Conservation (phyloP, 192 early-diverging fungal genomes). For the Entrophospora sp. region DNA sequence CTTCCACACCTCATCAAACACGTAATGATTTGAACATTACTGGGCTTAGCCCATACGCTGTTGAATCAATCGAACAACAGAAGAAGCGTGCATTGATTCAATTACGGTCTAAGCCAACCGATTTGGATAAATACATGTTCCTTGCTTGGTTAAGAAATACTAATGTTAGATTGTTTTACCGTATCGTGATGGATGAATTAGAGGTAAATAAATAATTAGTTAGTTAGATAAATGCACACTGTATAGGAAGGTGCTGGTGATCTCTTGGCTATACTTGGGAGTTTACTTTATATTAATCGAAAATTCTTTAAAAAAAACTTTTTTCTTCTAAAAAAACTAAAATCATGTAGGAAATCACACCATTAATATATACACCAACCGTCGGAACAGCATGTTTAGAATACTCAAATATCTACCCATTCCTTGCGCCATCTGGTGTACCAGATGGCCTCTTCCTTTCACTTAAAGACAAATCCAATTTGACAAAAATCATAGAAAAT, state of each 20-base stretch:
- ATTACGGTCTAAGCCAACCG: conserved; percentile 54
- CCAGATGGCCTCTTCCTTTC: conserved; percentile 86
- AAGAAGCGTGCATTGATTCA: conserved; percentile 64
- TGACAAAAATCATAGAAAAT: conserved; percentile 69
- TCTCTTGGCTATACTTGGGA: too few relatives aligned
- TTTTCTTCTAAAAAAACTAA: background rate
- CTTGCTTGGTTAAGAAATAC: conserved; percentile 75
- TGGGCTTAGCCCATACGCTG: conserved; percentile 63
- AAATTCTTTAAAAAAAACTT: background rate
- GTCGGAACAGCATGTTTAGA: conserved; percentile 78
- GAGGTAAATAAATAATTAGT: conserved; percentile 36
- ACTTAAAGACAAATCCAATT: conserved; percentile 60
- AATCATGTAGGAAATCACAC: conserved; percentile 54
- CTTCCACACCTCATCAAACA: conserved; percentile 34
- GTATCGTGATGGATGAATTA: conserved; percentile 63
- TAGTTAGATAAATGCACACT: too few relatives aligned
- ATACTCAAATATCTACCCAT: conserved; percentile 82
- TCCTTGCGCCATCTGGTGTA: conserved; percentile 63
- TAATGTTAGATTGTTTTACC: conserved; percentile 77
- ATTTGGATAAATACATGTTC: conserved; percentile 81
- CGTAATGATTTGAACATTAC: conserved; percentile 55
- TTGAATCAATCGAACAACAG: conserved; percentile 69
- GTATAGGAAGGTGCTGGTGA: too few relatives aligned
- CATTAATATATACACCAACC: conserved; percentile 76
- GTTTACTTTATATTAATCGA: background rate